Evolutionary conservation across 2,329 filamentous ascomycete species (phyloP).

Genomic region (Sordariomycetes sp.): DNA sequence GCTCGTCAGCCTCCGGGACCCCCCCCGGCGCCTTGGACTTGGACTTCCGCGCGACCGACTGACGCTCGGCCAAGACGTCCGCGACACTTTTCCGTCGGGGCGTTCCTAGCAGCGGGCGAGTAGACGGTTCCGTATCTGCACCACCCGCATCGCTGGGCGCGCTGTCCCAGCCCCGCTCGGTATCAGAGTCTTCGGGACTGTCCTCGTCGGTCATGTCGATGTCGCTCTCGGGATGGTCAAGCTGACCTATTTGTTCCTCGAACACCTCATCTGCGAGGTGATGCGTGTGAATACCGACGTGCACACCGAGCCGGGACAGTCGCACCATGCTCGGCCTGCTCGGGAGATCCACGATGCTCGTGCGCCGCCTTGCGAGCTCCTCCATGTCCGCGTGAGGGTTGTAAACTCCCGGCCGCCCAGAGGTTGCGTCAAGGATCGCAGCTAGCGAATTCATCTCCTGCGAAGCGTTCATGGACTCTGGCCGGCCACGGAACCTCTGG

Average conservation of each 20-base stretch:
- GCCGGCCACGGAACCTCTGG: conserved; percentile 35
- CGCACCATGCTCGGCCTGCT: conserved; percentile 42
- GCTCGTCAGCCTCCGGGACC: too few relatives aligned
- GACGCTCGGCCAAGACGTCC: conserved; percentile 15
- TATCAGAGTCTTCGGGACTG: not conserved
- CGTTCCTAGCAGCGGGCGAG: conserved; percentile 9
- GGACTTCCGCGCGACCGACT: not conserved
- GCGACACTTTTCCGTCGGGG: conserved; percentile 25
- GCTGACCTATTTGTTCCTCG: conserved; percentile 20
- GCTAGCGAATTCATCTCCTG: conserved; percentile 29
- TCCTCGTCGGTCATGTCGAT: conserved; percentile 16
- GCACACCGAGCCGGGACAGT: conserved; percentile 46
- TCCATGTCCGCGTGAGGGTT: conserved; percentile 22
- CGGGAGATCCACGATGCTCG: conserved; percentile 44
- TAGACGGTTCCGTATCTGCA: conserved; percentile 8
- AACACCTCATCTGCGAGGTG: conserved; percentile 52
- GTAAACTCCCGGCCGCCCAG: conserved; percentile 26
- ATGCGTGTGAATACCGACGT: conserved; percentile 64
- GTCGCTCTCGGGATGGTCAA: conserved; percentile 13
- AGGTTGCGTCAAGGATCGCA: conserved; percentile 28
- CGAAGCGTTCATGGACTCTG: conserved; percentile 21
- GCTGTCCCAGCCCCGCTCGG: not conserved
- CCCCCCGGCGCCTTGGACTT: not conserved
- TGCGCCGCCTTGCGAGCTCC: conserved; percentile 17
- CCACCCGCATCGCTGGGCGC: conserved; percentile 11